These are phyloP conservation scores for Aurantiochytrium sp. DNA, from an alignment of 108 stramenopile genomes.

Conservation along the genomic window DNA sequence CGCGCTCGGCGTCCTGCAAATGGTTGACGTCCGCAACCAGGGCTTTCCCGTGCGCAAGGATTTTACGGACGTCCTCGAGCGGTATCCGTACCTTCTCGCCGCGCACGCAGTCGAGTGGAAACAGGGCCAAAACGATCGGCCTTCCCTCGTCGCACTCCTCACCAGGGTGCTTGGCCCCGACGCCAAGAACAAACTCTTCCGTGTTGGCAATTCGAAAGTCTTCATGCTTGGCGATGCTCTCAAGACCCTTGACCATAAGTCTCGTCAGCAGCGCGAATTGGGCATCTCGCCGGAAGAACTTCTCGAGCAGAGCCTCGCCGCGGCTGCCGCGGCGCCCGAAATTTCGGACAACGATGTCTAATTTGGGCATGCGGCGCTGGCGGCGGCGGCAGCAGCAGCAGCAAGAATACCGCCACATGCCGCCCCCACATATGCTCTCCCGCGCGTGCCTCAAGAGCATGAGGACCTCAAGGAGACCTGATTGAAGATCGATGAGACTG, in stretches of 20 bases:
- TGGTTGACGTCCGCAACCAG: not conserved
- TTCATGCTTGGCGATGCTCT: not conserved
- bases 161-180: not conserved
- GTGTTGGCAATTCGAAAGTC: not conserved
- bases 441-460: no score
- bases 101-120: not conserved
- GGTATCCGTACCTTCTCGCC: not conserved
- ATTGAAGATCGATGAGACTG: no score
- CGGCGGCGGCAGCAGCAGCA: no score
- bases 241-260: not conserved
- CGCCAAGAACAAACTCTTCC: not conserved
- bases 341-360: no score
- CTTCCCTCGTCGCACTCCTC: not conserved
- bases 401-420: no score
- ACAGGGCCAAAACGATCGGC: not conserved
- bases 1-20: not conserved
- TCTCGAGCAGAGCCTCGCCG: not conserved
- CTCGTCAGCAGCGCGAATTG: not conserved
- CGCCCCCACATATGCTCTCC: no score
- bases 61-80: not conserved
- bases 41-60: not conserved
- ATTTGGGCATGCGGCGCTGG: no score
- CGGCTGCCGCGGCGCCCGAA: not conserved
- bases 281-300: not conserved
- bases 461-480: no score